phyloP scores from a whole-genome alignment of 768 basidiomycete genomes.

The Phaeolepiota aurea region DNA sequence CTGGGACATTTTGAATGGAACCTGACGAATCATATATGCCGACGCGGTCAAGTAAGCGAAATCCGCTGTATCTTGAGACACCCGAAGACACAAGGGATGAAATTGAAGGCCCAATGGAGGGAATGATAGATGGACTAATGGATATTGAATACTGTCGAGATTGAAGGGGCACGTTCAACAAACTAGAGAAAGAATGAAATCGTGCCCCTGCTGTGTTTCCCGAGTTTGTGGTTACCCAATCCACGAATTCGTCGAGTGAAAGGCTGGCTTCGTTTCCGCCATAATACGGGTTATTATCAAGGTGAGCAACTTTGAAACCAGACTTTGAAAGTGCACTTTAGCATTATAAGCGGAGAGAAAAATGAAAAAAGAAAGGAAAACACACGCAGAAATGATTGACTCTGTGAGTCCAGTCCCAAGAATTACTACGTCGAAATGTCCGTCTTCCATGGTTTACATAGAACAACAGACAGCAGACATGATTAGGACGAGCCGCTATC shows the following conservation, averaged over 20 bases:
- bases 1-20: conserved; percentile 61
- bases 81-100: conserved; percentile 73
- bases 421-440: conserved; percentile 57
- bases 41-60: conserved; percentile 70
- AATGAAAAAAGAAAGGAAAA: conserved; percentile 3
- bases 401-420: conserved; percentile 78
- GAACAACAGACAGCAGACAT: not conserved
- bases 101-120: conserved; percentile 72
- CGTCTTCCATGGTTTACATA: conserved; percentile 22
- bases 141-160: conserved; percentile 80
- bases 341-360: conserved; percentile 7
- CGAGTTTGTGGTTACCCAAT: conserved; percentile 46
- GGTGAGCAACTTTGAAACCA: conserved; percentile 80
- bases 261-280: conserved; percentile 78
- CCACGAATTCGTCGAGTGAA: conserved; percentile 68
- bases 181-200: conserved; percentile 37
- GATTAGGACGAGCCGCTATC: too few relatives aligned
- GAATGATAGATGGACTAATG: conserved; percentile 75
- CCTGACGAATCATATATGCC: conserved; percentile 46
- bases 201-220: conserved; percentile 4
- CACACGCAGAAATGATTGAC: conserved; percentile 87
- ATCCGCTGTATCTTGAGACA: conserved; percentile 87
- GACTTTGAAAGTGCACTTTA: conserved; percentile 81
- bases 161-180: conserved; percentile 35
- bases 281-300: conserved; percentile 82